phyloP scores from a whole-genome alignment of 345 rosid genomes.

The Alliaria petiolata region DNA sequence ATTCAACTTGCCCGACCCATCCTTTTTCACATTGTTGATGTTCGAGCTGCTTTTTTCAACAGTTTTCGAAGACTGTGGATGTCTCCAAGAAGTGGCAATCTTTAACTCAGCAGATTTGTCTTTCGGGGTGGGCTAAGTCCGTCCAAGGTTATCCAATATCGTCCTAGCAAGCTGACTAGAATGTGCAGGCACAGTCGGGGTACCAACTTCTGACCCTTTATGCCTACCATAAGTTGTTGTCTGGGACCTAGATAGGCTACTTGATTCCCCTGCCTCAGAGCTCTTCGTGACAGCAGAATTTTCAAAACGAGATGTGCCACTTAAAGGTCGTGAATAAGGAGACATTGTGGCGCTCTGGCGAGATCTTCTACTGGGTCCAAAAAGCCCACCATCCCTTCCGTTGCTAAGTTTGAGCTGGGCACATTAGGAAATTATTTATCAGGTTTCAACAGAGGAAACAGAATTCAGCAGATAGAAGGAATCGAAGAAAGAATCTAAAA shows the following conservation, averaged over 20 bases:
- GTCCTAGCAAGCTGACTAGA: constrained; percentile 75
- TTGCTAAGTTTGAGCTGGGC: constrained; percentile 41
- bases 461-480: not conserved
- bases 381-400: constrained; percentile 47
- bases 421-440: constrained; percentile 4
- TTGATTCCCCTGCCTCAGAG: constrained; percentile 44
- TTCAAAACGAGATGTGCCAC: constrained; percentile 36
- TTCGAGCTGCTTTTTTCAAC: constrained; percentile 31
- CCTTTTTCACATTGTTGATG: constrained; percentile 26
- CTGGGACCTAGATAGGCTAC: constrained; percentile 36
- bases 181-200: constrained; percentile 60
- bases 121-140: constrained; percentile 62
- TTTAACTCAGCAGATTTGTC: constrained; percentile 67
- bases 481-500: not conserved
- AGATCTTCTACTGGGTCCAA: constrained; percentile 68
- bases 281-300: constrained; percentile 36
- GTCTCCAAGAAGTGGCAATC: constrained; percentile 59
- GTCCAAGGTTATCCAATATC: constrained; percentile 77
- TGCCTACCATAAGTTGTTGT: constrained; percentile 32
- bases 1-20: constrained; percentile 30
- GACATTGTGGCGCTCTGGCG: constrained; percentile 39
- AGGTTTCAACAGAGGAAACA: constrained; percentile 5
- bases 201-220: constrained; percentile 39
- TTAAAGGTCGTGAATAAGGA: constrained; percentile 37
- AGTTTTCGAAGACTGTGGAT: constrained; percentile 38